Percentiles rank a stretch among this genome's conserved stretches.
Evolutionary conservation across 768 basidiomycete species (phyloP).

Genomic region (Leucocoprinus birnbaumii): DNA sequence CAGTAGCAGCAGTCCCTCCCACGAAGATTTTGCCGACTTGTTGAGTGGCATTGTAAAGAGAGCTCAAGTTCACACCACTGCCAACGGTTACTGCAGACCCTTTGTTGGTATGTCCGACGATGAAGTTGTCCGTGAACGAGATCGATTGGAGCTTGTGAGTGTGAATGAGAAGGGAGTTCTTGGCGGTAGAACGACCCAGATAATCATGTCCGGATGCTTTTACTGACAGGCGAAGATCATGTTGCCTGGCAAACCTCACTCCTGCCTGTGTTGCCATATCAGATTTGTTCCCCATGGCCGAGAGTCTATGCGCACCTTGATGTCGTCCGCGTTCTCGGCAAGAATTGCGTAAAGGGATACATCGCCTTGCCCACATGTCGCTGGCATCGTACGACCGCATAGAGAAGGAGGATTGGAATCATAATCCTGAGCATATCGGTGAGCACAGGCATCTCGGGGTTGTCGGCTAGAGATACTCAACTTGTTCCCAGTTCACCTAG

Average conservation of each 20-base stretch:
- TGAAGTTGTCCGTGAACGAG: too few species aligned
- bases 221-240: not conserved
- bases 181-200: not conserved
- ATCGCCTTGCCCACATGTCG: constrained; percentile 27
- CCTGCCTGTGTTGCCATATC: too few species aligned
- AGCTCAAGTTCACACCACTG: constrained; percentile 20
- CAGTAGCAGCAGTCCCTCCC: constrained; percentile 20
- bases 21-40: constrained; percentile 21
- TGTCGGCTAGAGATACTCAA: not conserved
- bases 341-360: constrained; percentile 27
- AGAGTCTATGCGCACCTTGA: constrained; percentile 25
- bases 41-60: constrained; percentile 20
- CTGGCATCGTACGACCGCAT: constrained; percentile 20
- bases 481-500: not conserved
- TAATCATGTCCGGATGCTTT: too few species aligned
- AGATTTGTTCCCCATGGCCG: too few species aligned
- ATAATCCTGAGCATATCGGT: constrained; percentile 25
- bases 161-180: too few species aligned
- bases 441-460: too few species aligned
- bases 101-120: not conserved
- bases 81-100: constrained; percentile 21
- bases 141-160: too few species aligned
- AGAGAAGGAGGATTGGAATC: constrained; percentile 22
- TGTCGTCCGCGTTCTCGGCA: constrained; percentile 24
- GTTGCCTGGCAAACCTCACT: constrained; percentile 1